Conservation (phyloP, 1,284 basidiomycete species). For the Cutaneotrichosporon cutaneum region DNA sequence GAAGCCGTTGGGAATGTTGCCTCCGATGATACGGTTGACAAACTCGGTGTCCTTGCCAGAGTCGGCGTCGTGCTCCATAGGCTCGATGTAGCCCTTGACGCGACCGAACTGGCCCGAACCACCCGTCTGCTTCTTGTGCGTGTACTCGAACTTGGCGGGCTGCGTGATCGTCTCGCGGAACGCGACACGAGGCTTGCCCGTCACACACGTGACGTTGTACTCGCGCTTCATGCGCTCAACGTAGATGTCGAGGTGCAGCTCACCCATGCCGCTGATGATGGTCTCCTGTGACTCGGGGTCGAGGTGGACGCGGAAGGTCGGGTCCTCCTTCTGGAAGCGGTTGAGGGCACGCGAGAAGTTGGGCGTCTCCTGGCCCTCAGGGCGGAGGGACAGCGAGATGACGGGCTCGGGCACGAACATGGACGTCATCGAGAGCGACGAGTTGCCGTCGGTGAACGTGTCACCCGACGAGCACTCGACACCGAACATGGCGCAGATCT, state of each 20-base stretch:
- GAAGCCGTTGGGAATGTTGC: conserved; percentile 85
- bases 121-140: conserved; percentile 98
- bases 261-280: conserved; percentile 99
- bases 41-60: conserved; percentile 85
- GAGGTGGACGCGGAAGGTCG: conserved; percentile 96
- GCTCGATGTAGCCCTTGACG: conserved; percentile 88
- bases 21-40: conserved; percentile 86
- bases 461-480: conserved; percentile 98
- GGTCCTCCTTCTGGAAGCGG: conserved; percentile 98
- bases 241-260: conserved; percentile 98
- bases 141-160: conserved; percentile 80
- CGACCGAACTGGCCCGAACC: conserved; percentile 96
- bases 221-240: conserved; percentile 98
- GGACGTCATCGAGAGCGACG: conserved; percentile 86
- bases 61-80: conserved; percentile 76
- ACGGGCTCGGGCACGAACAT: conserved; percentile 99
- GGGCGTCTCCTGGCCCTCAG: conserved; percentile 86
- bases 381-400: conserved; percentile 91
- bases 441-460: conserved; percentile 92
- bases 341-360: conserved; percentile 96
- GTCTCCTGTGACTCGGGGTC: conserved; percentile 96
- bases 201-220: conserved; percentile 90
- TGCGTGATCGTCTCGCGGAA: conserved; percentile 93
- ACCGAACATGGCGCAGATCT: conserved; percentile 99
- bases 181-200: conserved; percentile 94